Percentiles rank a stretch among this genome's conserved stretches.
Conservation (phyloP, 23 red algal species). For the Pyropia yezoensis region DNA sequence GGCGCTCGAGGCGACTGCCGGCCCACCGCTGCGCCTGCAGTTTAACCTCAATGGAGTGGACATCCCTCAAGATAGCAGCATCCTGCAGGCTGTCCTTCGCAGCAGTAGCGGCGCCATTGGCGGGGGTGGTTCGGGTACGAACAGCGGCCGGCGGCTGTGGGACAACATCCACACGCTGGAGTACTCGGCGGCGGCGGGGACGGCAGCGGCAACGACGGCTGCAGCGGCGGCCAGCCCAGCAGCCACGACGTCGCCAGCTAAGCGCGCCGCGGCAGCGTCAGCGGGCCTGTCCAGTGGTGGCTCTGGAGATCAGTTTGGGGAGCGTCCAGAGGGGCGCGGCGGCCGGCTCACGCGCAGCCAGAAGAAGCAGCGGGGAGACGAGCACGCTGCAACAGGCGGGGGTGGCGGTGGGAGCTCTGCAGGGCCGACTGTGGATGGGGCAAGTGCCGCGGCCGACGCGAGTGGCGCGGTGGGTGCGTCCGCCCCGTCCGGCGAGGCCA, state of each 20-base stretch:
- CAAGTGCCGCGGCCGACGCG: no score
- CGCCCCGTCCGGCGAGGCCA: no score
- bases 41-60: conserved; percentile 40
- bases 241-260: background rate
- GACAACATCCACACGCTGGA: conserved; percentile 52
- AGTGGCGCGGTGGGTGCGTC: no score
- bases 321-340: background rate
- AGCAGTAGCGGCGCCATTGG: background rate
- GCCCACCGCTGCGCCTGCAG: conserved; percentile 12
- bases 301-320: background rate
- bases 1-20: background rate
- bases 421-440: no score
- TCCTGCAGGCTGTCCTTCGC: conserved; percentile 56
- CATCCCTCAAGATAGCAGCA: conserved; percentile 44
- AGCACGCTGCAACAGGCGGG: background rate
- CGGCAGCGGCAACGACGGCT: background rate
- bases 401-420: background rate
- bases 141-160: conserved; percentile 56
- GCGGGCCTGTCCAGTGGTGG: no score
- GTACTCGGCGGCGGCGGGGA: conserved; percentile 10
- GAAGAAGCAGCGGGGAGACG: background rate
- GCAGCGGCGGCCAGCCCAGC: background rate
- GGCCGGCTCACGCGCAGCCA: background rate
- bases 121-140: background rate
- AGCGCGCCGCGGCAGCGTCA: background rate